Percentiles rank a stretch among this genome's conserved stretches.
Evolutionary conservation across 768 basidiomycete genomes (phyloP).

Genomic region (Serendipita sp.): DNA sequence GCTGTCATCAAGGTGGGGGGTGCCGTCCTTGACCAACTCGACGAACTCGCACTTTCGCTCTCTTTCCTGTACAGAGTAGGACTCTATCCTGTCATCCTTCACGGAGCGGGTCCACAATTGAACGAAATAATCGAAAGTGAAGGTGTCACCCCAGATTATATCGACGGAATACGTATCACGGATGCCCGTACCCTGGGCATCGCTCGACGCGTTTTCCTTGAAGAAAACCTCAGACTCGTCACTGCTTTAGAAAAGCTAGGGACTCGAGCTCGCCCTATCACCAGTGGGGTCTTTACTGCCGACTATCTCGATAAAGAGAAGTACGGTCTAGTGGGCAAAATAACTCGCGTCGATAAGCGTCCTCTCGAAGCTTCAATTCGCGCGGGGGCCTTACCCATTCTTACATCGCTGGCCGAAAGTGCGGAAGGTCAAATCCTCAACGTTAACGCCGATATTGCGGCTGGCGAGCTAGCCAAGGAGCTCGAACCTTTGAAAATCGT

Average conservation of each 20-base stretch:
- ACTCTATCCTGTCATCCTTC: constrained; percentile 92
- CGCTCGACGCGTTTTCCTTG: constrained; percentile 90
- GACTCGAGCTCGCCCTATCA: constrained; percentile 93
- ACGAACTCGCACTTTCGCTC: constrained; percentile 86
- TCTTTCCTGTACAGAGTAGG: constrained; percentile 96
- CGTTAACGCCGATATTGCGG: constrained; percentile 97
- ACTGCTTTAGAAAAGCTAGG: constrained; percentile 85
- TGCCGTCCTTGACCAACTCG: constrained; percentile 79
- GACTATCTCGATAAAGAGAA: constrained; percentile 91
- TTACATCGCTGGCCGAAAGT: constrained; percentile 88
- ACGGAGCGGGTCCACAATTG: constrained; percentile 90
- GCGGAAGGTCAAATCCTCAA: constrained; percentile 96
- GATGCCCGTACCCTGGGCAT: constrained; percentile 90
- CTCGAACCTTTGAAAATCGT: constrained; percentile 98
- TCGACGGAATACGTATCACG: constrained; percentile 97
- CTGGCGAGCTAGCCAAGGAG: constrained; percentile 94
- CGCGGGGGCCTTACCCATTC: constrained; percentile 88
- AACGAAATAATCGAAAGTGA: constrained; percentile 88
- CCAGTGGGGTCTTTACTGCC: constrained; percentile 93
- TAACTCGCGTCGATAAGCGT: constrained; percentile 87
- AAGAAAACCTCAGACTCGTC: constrained; percentile 93
- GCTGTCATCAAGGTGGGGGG: constrained; percentile 98
- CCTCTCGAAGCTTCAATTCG: constrained; percentile 94
- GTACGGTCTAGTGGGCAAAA: constrained; percentile 91
- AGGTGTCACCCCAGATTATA: constrained; percentile 91